phyloP scores from a whole-genome alignment of 768 basidiomycete species.

The Royoungia palumana region DNA sequence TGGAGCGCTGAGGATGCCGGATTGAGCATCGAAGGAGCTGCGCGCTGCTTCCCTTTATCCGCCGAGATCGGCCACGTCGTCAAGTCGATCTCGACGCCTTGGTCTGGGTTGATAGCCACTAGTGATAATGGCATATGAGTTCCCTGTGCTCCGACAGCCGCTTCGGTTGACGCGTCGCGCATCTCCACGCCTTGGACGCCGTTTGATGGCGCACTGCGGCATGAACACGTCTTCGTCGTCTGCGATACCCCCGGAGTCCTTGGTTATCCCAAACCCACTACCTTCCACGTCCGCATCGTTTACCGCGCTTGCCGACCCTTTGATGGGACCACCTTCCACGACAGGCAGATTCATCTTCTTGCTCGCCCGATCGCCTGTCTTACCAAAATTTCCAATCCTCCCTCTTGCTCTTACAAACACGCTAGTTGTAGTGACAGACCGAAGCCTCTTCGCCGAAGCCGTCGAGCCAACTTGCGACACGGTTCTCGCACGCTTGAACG shows the following conservation, averaged over 20 bases:
- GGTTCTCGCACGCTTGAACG: too few species aligned
- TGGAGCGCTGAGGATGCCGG: constrained; percentile 45
- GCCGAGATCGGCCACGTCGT: constrained; percentile 11
- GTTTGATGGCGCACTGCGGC: not conserved
- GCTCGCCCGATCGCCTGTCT: constrained; percentile 34
- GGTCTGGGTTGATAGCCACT: constrained; percentile 1
- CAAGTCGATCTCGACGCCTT: too few species aligned
- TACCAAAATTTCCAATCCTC: constrained; percentile 20
- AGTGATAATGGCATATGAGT: constrained; percentile 16
- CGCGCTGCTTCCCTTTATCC: constrained; percentile 25
- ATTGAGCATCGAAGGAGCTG: constrained; percentile 18
- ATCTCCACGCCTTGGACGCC: not conserved
- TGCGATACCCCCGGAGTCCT: not conserved
- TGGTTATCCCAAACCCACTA: not conserved
- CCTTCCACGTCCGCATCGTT: not conserved
- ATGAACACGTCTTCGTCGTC: constrained; percentile 8
- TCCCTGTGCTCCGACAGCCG: constrained; percentile 5
- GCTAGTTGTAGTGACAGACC: too few species aligned
- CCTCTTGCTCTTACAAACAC: too few species aligned
- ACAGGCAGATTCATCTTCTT: constrained; percentile 43
- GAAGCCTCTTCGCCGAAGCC: too few species aligned
- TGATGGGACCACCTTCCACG: constrained; percentile 46
- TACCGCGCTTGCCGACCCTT: constrained; percentile 26
- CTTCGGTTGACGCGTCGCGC: constrained; percentile 3
- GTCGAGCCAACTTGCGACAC: too few species aligned